Percentiles rank a stretch among this genome's conserved stretches.
Conservation (phyloP, 2,329 filamentous ascomycete genomes). For the Exophiala bonariae region DNA sequence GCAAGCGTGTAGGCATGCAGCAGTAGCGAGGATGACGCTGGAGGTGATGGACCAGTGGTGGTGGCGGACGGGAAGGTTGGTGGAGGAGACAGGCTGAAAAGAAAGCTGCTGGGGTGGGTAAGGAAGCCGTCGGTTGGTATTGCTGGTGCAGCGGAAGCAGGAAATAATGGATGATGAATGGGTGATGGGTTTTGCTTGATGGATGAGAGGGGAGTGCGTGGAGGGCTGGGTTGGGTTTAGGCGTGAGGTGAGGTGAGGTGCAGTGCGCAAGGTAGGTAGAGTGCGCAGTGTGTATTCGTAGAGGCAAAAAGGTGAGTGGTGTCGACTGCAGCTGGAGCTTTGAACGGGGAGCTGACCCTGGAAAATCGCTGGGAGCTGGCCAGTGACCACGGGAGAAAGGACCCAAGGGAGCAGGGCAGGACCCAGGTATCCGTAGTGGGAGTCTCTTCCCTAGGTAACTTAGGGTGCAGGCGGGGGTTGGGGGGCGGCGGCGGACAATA, state of each 20-base stretch:
- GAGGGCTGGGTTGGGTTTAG: not conserved
- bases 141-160: not conserved
- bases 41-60: conserved; percentile 9
- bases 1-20: conserved; percentile 22
- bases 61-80: conserved; percentile 17
- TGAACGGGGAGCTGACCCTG: too few relatives aligned
- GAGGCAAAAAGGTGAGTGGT: too few relatives aligned
- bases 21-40: conserved; percentile 24
- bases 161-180: not conserved
- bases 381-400: too few relatives aligned
- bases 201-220: not conserved
- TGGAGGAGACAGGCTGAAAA: conserved; percentile 23
- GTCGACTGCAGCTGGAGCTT: too few relatives aligned
- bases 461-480: too few relatives aligned
- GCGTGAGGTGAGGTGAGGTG: not conserved
- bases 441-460: too few relatives aligned
- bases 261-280: not conserved
- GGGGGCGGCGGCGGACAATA: too few relatives aligned
- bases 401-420: too few relatives aligned
- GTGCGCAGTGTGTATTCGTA: too few relatives aligned
- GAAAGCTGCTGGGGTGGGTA: conserved; percentile 16
- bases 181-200: too few relatives aligned
- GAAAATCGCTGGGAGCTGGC: too few relatives aligned
- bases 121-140: not conserved
- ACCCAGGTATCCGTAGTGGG: too few relatives aligned